phyloP scores from a whole-genome alignment of 2,329 filamentous ascomycete genomes.

The Xylaria sp. region DNA sequence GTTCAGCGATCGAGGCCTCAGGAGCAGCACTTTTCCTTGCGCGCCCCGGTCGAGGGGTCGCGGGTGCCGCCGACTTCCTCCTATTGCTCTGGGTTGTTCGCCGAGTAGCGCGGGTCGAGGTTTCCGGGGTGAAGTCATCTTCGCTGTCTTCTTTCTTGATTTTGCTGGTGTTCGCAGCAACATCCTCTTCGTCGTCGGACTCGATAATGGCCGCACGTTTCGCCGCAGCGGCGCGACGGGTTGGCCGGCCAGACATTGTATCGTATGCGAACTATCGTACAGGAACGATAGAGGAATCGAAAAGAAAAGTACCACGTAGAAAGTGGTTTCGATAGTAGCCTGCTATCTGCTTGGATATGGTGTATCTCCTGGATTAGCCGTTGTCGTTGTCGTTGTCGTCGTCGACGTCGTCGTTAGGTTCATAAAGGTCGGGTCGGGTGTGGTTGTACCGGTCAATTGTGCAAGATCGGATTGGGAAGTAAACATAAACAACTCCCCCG shows the following conservation, averaged over 20 bases:
- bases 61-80: constrained; percentile 44
- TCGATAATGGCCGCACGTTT: constrained; percentile 77
- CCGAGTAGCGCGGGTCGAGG: constrained; percentile 55
- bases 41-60: constrained; percentile 34
- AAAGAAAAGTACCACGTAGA: not conserved
- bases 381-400: not conserved
- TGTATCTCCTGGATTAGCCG: not conserved
- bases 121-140: constrained; percentile 80
- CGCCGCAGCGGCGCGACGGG: constrained; percentile 52
- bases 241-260: constrained; percentile 40
- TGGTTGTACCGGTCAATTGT: too few species aligned
- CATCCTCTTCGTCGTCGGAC: constrained; percentile 75
- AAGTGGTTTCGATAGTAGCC: too few species aligned
- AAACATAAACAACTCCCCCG: constrained; percentile 19
- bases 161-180: constrained; percentile 55
- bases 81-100: constrained; percentile 47
- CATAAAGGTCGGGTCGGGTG: not conserved
- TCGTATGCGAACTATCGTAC: not conserved
- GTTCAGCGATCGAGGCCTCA: constrained; percentile 54
- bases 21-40: constrained; percentile 44
- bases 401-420: not conserved
- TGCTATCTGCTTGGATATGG: not conserved
- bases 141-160: constrained; percentile 64
- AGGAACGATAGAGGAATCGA: not conserved
- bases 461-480: constrained; percentile 2